phyloP scores from a whole-genome alignment of 805 yeast genomes.

The Kluyveromyces nonfermentans region DNA sequence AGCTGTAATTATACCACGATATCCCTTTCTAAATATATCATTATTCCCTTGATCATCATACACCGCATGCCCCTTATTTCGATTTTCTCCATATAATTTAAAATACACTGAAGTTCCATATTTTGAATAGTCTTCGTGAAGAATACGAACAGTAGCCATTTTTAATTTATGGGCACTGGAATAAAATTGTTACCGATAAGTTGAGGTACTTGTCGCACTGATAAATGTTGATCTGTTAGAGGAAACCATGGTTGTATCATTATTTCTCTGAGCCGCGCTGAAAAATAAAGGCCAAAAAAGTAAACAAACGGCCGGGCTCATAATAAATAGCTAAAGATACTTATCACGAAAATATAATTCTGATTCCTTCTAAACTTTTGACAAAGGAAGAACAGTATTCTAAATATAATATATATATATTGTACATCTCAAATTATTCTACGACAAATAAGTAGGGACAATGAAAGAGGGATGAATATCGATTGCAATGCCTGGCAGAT shows the following conservation, averaged over 20 bases:
- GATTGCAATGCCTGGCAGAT: too few relatives aligned
- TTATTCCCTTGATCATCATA: background rate
- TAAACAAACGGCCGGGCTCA: background rate
- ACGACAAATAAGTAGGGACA: too few relatives aligned
- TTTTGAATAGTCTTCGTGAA: constrained; percentile 29
- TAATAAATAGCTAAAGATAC: too few relatives aligned
- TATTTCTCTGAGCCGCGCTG: background rate
- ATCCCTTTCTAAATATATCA: background rate
- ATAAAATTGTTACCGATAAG: too few relatives aligned
- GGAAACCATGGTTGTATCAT: background rate
- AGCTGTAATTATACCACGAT: constrained; percentile 17
- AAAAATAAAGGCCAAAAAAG: background rate
- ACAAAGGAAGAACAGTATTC: too few relatives aligned
- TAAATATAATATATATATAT: too few relatives aligned
- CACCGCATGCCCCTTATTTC: background rate
- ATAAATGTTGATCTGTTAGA: background rate
- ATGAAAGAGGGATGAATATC: too few relatives aligned
- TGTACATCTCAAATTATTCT: too few relatives aligned
- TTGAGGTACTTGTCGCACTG: background rate
- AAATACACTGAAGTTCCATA: constrained; percentile 32
- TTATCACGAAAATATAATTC: background rate
- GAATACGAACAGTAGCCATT: constrained; percentile 20
- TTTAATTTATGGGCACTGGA: background rate
- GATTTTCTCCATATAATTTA: constrained; percentile 11
- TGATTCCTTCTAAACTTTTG: too few relatives aligned